Conservation (phyloP, 257 asterid species). For the Jacaranda copaia region DNA sequence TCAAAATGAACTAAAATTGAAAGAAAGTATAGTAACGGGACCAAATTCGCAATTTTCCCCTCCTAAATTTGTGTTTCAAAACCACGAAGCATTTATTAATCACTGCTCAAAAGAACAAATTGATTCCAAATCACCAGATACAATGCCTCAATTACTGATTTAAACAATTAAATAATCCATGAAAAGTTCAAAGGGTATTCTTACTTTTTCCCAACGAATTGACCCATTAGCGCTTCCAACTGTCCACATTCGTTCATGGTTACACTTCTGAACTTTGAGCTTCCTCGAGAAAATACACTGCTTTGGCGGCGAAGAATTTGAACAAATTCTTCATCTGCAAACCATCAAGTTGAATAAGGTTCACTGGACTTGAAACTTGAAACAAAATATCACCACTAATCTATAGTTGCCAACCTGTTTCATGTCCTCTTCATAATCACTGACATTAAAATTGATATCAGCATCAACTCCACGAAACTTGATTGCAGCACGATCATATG, state of each 20-base stretch:
- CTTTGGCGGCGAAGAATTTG: slow-evolving; percentile 80
- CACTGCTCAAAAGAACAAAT: slow-evolving; percentile 15
- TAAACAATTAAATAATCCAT: background rate
- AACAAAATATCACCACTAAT: background rate
- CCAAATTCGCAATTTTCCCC: too few relatives aligned
- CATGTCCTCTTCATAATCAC: slow-evolving; percentile 81
- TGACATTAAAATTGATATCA: slow-evolving; percentile 72
- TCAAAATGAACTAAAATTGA: too few relatives aligned
- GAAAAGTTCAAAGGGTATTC: slow-evolving; percentile 18
- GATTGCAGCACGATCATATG: slow-evolving; percentile 88
- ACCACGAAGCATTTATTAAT: slow-evolving; percentile 16
- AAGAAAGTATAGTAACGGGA: too few relatives aligned
- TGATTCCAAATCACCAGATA: background rate
- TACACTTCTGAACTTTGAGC: slow-evolving; percentile 74
- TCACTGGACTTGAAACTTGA: slow-evolving; percentile 1
- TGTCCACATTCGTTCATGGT: slow-evolving; percentile 69
- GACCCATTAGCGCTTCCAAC: slow-evolving; percentile 82
- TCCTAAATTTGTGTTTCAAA: slow-evolving; percentile 29
- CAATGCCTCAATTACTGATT: background rate
- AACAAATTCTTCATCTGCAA: slow-evolving; percentile 68
- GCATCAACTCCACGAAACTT: slow-evolving; percentile 92
- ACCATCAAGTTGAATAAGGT: slow-evolving; percentile 31
- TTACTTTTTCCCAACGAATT: slow-evolving; percentile 74
- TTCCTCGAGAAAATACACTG: slow-evolving; percentile 73
- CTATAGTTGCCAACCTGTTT: slow-evolving; percentile 54